These are phyloP conservation scores for Quercus wislizeni DNA, from an alignment of 306 rosid species.

Conservation along the genomic window DNA sequence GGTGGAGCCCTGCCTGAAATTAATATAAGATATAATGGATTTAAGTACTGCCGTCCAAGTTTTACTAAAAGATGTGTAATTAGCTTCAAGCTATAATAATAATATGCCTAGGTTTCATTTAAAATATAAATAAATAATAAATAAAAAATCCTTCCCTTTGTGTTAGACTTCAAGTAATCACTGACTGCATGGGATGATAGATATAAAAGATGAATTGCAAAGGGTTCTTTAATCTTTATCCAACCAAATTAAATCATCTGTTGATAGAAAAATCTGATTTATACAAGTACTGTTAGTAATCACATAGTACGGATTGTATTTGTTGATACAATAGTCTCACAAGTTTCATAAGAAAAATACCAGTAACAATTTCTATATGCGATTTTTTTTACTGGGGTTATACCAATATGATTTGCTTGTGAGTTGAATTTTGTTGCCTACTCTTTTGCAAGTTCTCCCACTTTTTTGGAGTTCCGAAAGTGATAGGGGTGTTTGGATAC, in stretches of 20 bases:
- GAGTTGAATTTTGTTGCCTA: not conserved
- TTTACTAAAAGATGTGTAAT: constrained; percentile 24
- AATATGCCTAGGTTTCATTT: not conserved
- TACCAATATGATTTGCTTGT: not conserved
- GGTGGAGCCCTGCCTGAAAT: constrained; percentile 40
- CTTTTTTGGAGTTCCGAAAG: not conserved
- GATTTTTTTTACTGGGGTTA: too few species aligned
- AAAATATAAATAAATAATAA: too few species aligned
- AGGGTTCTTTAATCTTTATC: not conserved
- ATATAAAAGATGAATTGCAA: not conserved
- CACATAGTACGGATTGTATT: too few species aligned
- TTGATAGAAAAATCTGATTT: too few species aligned
- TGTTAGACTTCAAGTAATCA: not conserved
- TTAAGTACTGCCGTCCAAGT: constrained; percentile 32
- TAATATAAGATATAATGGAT: constrained; percentile 20
- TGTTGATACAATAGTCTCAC: too few species aligned
- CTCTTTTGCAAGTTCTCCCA: not conserved
- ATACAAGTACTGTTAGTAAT: too few species aligned
- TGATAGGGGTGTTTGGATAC: too few species aligned
- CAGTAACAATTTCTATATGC: too few species aligned
- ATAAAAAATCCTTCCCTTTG: too few species aligned
- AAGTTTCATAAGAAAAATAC: too few species aligned
- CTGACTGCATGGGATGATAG: not conserved
- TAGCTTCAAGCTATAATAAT: not conserved
- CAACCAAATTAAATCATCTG: not conserved